Conservation (phyloP, 2,329 filamentous ascomycete genomes). For the Drechmeria coniospora region DNA sequence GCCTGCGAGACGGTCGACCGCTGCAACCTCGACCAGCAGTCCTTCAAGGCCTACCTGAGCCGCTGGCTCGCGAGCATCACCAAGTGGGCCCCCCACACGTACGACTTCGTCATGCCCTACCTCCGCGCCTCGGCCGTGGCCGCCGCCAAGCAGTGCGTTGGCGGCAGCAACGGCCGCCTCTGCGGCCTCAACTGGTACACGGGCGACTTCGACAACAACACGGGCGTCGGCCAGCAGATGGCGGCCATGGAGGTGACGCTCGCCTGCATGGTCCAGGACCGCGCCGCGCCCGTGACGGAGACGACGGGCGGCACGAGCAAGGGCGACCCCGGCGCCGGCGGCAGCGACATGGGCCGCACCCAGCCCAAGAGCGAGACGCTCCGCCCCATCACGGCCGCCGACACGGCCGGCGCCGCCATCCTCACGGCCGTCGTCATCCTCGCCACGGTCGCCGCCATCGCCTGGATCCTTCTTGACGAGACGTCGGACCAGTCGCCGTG, state of each 20-base stretch:
- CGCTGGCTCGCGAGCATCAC: conserved; percentile 47
- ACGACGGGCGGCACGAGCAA: conserved; percentile 42
- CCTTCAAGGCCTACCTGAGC: conserved; percentile 48
- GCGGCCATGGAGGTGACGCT: conserved; percentile 50
- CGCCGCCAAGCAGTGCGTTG: conserved; percentile 41
- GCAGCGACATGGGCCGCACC: conserved; percentile 27
- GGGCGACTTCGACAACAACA: conserved; percentile 39
- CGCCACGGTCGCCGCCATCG: conserved; percentile 34
- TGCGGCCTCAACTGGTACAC: conserved; percentile 47
- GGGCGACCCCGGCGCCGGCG: conserved; percentile 30
- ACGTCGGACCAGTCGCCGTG: conserved; percentile 16
- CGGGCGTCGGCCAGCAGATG: conserved; percentile 58
- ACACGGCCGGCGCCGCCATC: conserved; percentile 54
- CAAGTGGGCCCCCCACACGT: conserved; percentile 47
- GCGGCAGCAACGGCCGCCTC: conserved; percentile 39
- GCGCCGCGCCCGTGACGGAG: conserved; percentile 27
- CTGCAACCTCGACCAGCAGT: conserved; percentile 48
- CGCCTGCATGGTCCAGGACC: conserved; percentile 37
- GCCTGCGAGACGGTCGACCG: conserved; percentile 46
- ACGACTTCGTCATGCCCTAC: conserved; percentile 33
- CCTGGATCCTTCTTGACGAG: conserved; percentile 35
- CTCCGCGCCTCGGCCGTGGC: conserved; percentile 40
- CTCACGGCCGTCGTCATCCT: conserved; percentile 41
- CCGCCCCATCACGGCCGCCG: conserved; percentile 32
- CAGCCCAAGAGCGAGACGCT: conserved; percentile 11